phyloP scores from a whole-genome alignment of 148 eudicot species.

The Rhododendron williamsianum region DNA sequence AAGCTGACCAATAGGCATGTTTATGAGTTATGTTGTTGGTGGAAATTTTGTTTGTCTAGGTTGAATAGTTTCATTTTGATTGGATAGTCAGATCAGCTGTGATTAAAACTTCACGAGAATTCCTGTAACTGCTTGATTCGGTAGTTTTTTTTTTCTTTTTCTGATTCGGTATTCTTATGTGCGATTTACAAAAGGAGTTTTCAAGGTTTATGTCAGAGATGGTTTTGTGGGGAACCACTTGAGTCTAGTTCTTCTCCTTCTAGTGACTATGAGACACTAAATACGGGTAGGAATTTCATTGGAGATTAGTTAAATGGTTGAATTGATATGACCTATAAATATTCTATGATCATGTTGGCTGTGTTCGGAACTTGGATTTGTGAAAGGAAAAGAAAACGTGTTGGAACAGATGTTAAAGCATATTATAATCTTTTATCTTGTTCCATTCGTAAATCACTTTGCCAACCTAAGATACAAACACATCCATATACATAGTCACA shows the following conservation, averaged over 20 bases:
- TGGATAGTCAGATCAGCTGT: background rate
- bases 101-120: background rate
- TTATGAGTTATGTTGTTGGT: background rate
- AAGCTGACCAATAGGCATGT: background rate
- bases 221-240: background rate
- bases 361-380: background rate
- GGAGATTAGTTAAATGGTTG: background rate
- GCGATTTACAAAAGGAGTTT: background rate
- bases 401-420: background rate
- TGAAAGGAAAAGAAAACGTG: background rate
- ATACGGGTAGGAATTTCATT: background rate
- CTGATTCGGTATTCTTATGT: background rate
- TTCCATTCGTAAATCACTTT: background rate
- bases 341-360: background rate
- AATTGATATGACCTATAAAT: background rate
- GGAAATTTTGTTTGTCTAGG: background rate
- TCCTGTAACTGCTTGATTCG: background rate
- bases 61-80: background rate
- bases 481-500: background rate
- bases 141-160: background rate
- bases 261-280: background rate
- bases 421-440: background rate
- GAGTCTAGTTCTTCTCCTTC: background rate
- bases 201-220: background rate
- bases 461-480: background rate